Evolutionary conservation across 352 stramenopile species (phyloP), one percentile per base, ranked within the genome.

Genomic region (Peronospora farinosa): DNA sequence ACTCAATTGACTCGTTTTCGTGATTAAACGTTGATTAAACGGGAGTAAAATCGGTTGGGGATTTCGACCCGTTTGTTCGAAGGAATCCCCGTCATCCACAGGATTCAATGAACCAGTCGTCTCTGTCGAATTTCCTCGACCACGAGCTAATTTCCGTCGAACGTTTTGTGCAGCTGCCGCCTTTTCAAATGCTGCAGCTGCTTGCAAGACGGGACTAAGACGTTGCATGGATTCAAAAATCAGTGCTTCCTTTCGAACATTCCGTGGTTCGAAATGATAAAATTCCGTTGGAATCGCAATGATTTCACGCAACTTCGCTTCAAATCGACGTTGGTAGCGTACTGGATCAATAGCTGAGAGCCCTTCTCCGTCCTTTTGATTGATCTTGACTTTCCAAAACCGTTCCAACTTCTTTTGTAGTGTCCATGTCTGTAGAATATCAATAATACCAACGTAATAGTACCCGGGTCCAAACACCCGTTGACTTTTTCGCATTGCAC

Each of bases 391-490:
- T 51, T 96, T 96, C 50, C 67, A 85, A 48, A 89, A 91, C 15
- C 81, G 68, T 65, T 96, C 86, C 5, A 88, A 39, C 19, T 66
- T 57, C 48, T 96, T 96, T 43, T 90, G 56, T 11, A 84, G 65
- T 25, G 79, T 95, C 81, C 81, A 96, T 39, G 80, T 85, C 63
- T 96, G 86, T 33, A 96, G 40, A 38, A 96, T 96, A 58, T 96
- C 86, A 48, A 96, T 96, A 25, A 96, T 70, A 10, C 86, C 86
- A 2, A 96, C 71, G 60, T 94, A 94, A 63, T 96, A 96, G 48
- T 86, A 86, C 10, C 78, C 84, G 0, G 86, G 86, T 0, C 83
- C 85, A 28, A 90, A 88, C 28, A 93, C 72, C 7, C 75, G 72
- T 53, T 87, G 78, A 50, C 78, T 90, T 37, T 85, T 78, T 16